Base-by-base conservation (phyloP, 1,139 yeast genomes). In the Debaryomyces psychrophilus region DNA sequence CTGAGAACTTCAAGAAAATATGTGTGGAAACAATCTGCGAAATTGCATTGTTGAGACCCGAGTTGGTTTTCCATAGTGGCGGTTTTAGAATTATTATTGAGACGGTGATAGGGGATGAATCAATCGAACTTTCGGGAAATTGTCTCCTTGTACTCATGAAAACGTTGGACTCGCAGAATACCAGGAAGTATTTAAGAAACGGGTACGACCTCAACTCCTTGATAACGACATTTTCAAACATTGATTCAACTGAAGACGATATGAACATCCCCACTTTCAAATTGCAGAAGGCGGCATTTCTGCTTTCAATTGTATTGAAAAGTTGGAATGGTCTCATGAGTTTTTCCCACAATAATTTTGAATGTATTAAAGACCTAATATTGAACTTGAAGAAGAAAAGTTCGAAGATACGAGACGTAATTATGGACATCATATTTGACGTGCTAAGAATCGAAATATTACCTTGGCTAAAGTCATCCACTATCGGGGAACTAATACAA, bases 311-410 rank as follows among this genome's bases (percentile, higher is more conserved):
- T 2, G 66, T 89, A 25, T 65, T 93, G 43, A 86, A 88, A 50
- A 78, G 83, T 40, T 87, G 95, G 82, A 77, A 87, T 15, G 99
- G 99, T 0, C 61, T 90, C 9, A 76, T 87, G 53, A 79, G 87
- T 7, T 79, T 85, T 55, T 77, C 89, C 0, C 73, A 79, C 46
- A 73, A 84, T 53, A 66, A 81, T 48, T 86, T 82, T 55, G 73
- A 73, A 44, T 78, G 86, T 26, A 57, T 93, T 15, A 69, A 68
- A 37, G 82, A 82, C 46, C 68, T 93, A 31, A 68, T 92, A 2
- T 69, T 76, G 33, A 85, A 92, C 59, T 67, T 92, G 45, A 71
- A 73, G 25, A 81, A 83, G 45, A 86, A 87, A 0, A 73, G 80
- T 18, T 63, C 76, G 1, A 65, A 71, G 22, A 70, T 88, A 12